phyloP scores from a whole-genome alignment of 352 stramenopile species.

The Hyaloperonospora brassicae region DNA sequence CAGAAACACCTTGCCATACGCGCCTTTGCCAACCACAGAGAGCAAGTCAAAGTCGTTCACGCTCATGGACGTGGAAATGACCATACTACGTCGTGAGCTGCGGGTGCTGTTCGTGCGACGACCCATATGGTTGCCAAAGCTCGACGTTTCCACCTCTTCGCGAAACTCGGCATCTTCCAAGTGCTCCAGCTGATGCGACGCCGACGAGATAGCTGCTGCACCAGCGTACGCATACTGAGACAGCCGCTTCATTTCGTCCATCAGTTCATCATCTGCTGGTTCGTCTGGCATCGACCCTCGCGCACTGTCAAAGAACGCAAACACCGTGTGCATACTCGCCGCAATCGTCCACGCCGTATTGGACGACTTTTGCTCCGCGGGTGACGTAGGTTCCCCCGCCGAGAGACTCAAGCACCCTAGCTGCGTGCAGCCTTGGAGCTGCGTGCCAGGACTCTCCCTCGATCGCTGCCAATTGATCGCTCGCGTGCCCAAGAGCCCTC shows the following conservation, averaged over 20 bases:
- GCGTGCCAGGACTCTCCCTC: constrained; percentile 54
- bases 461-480: constrained; percentile 81
- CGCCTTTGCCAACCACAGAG: constrained; percentile 80
- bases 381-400: constrained; percentile 50
- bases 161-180: constrained; percentile 71
- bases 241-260: constrained; percentile 72
- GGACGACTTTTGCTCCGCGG: constrained; percentile 56
- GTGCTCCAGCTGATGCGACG: constrained; percentile 45
- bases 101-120: constrained; percentile 32
- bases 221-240: constrained; percentile 67
- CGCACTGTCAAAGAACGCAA: constrained; percentile 80
- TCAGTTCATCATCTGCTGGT: constrained; percentile 54
- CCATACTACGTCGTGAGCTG: constrained; percentile 58
- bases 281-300: constrained; percentile 73
- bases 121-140: constrained; percentile 17
- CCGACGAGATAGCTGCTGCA: constrained; percentile 42
- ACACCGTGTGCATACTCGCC: constrained; percentile 76
- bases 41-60: constrained; percentile 85
- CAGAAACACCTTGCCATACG: constrained; percentile 82
- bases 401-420: constrained; percentile 71
- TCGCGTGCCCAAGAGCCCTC: constrained; percentile 49
- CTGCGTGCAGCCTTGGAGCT: constrained; percentile 63
- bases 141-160: constrained; percentile 26
- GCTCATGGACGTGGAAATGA: constrained; percentile 71
- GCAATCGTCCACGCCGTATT: constrained; percentile 82